Evolutionary conservation across 345 rosid genomes (phyloP), one percentile per base, ranked within the genome.

Genomic region (Camelina sativa): DNA sequence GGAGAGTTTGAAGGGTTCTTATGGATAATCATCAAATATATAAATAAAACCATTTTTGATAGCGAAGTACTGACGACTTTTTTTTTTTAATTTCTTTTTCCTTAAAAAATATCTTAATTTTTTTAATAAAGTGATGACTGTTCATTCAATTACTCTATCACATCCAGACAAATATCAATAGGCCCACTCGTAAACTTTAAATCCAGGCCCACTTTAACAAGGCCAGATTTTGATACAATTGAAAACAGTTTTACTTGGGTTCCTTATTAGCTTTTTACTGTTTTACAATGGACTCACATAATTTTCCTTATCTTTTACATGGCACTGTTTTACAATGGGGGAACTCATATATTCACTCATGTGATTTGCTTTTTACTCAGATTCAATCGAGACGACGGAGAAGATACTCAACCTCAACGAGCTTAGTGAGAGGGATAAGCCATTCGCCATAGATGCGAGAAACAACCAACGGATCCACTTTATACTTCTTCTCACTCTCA

Each of bases 351-450:
- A 20, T 20, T 20, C 22, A 37, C 0, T 38, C 3, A 40, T 10
- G 13, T 40, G 1, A 7, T 22, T 15, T 9, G 2, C 17, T n/a
- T 30, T 10, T 22, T 15, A 51, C 47, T 30, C 28, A 34, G 62
- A 30, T 50, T 87, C 84, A 89, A 62, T 91, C 91, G 2, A 91
- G 81, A 48, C 98, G 90, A 17, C 84, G 86, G 7, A 91, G 91
- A 50, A 91, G 96, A 81, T 94, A 94, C 75, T 89, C 87, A 32
- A 94, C 86, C 75, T 94, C 81, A 37, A 94, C 97, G 1, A 10
- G 71, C 75, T 91, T 94, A 38, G 98, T 94, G 20, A 91, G 82
- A 53, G 97, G 97, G 62, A 94, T 94, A 9, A 90, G 83, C 97
- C 98, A 91, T 15, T 91, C 89, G 2, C 76, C 87, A 43, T 88